A percentile compares a stretch with the other conserved stretches of the same genome.
These are phyloP conservation scores for Sphagnum contortum DNA, from an alignment of 225 moss, liverwort and hornwort genomes.

Conservation along the genomic window DNA sequence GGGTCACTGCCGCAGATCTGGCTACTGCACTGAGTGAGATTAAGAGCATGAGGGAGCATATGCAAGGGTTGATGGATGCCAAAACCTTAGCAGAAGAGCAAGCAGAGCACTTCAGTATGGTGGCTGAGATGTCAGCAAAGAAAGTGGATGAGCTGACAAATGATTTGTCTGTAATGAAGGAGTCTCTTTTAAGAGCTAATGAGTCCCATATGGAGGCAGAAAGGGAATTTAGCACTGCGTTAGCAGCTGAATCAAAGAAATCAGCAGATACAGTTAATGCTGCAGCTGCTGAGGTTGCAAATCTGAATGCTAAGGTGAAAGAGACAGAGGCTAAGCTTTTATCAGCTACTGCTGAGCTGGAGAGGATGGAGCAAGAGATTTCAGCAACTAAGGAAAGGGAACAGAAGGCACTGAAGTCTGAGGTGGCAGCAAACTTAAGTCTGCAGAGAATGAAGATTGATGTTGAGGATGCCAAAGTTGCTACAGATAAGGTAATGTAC, in stretches of 20 bases:
- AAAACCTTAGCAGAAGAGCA: constrained; percentile 10
- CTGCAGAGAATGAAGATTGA: constrained; percentile 19
- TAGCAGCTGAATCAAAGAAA: constrained; percentile 4
- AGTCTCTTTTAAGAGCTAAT: constrained; percentile 49
- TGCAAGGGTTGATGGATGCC: constrained; percentile 14
- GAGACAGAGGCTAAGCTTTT: constrained; percentile 18
- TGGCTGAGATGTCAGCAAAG: constrained; percentile 17
- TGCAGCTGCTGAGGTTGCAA: constrained; percentile 12
- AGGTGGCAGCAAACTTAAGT: constrained; percentile 4
- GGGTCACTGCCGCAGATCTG: constrained; percentile 22
- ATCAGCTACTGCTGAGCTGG: constrained; percentile 15
- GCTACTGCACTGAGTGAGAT: constrained; percentile 24
- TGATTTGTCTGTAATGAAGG: constrained; percentile 51
- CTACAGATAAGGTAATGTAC: constrained; percentile 26
- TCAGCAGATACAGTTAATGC: not conserved
- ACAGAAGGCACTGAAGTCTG: constrained; percentile 11
- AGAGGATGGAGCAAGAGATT: constrained; percentile 20
- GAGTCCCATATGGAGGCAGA: constrained; percentile 22
- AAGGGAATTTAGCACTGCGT: constrained; percentile 10
- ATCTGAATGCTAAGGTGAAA: constrained; percentile 22
- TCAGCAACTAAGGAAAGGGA: constrained; percentile 16
- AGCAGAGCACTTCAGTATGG: constrained; percentile 10
- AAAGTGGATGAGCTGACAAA: constrained; percentile 45
- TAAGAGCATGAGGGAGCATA: constrained; percentile 15
- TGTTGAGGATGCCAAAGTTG: constrained; percentile 13